Evolutionary conservation across 164 flowering plant species (phyloP).

Genomic region (Stephania cephalantha): DNA sequence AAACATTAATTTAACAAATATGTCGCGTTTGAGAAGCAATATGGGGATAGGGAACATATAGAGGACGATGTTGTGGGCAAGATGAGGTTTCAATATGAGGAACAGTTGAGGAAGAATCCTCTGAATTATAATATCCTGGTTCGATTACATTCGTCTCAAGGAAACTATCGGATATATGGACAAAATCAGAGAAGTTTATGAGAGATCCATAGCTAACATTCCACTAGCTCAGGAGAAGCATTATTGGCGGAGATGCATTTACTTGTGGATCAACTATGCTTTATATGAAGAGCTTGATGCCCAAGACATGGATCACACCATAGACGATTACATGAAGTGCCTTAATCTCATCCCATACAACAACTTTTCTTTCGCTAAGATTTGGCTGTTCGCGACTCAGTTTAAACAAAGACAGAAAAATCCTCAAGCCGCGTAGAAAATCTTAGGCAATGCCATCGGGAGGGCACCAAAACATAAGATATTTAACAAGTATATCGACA

Average conservation of each 20-base stretch:
- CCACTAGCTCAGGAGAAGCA: slow-evolving; percentile 96
- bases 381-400: slow-evolving; percentile 90
- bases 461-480: slow-evolving; percentile 95
- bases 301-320: slow-evolving; percentile 58
- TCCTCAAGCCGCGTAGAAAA: slow-evolving; percentile 59
- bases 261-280: slow-evolving; percentile 92
- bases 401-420: slow-evolving; percentile 86
- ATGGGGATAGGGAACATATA: slow-evolving; percentile 83
- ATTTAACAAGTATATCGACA: slow-evolving; percentile 91
- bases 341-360: slow-evolving; percentile 72
- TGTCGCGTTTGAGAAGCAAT: slow-evolving; percentile 91
- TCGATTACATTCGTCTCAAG: slow-evolving; percentile 80
- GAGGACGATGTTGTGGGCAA: slow-evolving; percentile 93
- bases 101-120: slow-evolving; percentile 80
- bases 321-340: slow-evolving; percentile 84
- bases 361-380: slow-evolving; percentile 85
- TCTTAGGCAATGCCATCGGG: slow-evolving; percentile 87
- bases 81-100: slow-evolving; percentile 93
- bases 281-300: slow-evolving; percentile 91
- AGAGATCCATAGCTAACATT: slow-evolving; percentile 84
- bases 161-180: slow-evolving; percentile 63
- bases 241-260: slow-evolving; percentile 91
- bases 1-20: slow-evolving; percentile 80
- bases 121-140: slow-evolving; percentile 78
- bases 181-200: slow-evolving; percentile 77